These are phyloP conservation scores for Ashbya aceris DNA, from an alignment of 1,139 yeast genomes.

Conservation along the genomic window DNA sequence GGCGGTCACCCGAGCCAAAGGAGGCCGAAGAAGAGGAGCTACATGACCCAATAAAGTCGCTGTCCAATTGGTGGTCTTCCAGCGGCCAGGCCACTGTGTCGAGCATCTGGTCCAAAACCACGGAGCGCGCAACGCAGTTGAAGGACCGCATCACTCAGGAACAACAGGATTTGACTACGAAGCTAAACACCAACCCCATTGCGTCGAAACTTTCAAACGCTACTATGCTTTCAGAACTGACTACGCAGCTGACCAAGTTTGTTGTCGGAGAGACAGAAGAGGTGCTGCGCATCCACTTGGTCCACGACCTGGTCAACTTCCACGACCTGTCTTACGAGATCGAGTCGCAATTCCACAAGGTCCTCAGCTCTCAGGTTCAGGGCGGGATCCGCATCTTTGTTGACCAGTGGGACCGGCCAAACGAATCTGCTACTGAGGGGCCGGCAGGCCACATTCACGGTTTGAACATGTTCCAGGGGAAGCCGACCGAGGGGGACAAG, in stretches of 20 bases:
- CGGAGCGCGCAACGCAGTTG: constrained; percentile 28
- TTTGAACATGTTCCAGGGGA: constrained; percentile 69
- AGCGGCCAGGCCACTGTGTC: constrained; percentile 72
- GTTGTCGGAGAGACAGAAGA: constrained; percentile 63
- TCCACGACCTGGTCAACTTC: constrained; percentile 76
- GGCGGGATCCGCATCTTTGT: constrained; percentile 66
- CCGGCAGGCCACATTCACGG: constrained; percentile 35
- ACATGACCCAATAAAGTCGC: constrained; percentile 58
- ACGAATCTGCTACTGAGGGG: constrained; percentile 21
- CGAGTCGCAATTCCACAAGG: constrained; percentile 62
- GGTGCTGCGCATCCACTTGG: constrained; percentile 65
- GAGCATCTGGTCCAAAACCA: constrained; percentile 49
- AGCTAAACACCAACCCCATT: constrained; percentile 27
- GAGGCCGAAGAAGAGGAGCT: constrained; percentile 24
- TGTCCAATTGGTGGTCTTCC: constrained; percentile 74
- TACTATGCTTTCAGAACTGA: constrained; percentile 24
- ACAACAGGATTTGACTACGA: constrained; percentile 11
- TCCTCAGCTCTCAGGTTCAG: constrained; percentile 79
- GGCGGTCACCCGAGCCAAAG: constrained; percentile 13
- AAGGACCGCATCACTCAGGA: constrained; percentile 22
- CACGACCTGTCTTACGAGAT: constrained; percentile 56
- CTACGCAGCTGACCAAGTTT: constrained; percentile 32
- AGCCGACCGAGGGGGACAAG: constrained; percentile 78
- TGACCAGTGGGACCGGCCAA: constrained; percentile 33
- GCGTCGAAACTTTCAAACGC: constrained; percentile 31